Evolutionary conservation across 176 grass and related monocot genomes (phyloP), one percentile per base, ranked within the genome.

Genomic region (Melocanna baccifera): DNA sequence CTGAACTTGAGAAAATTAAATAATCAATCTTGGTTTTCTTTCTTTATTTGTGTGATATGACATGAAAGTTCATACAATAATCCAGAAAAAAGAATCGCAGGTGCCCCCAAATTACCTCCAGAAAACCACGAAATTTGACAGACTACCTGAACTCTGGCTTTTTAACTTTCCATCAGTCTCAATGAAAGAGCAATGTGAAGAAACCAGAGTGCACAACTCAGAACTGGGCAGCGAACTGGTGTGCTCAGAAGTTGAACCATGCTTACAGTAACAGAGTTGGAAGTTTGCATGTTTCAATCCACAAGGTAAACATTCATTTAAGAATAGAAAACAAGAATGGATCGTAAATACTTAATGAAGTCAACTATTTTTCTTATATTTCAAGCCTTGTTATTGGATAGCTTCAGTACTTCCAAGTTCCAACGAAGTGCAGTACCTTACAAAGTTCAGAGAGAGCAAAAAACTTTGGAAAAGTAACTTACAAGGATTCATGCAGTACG

Each of bases 401-500:
- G 2, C 13, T 39, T 77, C 63, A 73, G 22, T 57, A 39, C 10
- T 86, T 71, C 30, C 4, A 79, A 78, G 61, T 83, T 57, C 40
- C 1, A 86, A 78, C 11, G 37, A 82, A 86, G 71, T 68, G 5
- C 12, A 43, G 4, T 22, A 37, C 41, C 47, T 30, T 47, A 23
- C 4, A 68, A 77, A 70, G 28, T 46, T 58, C 48, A 37, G 13
- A 70, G 20, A 45, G 13, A 9, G 3, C 18, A 9, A 25, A 58
- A 59, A 61, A 67, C 28, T 36, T 18, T 7, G 0, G 9, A 53
- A 58, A 53, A 73, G 36, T 71, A 84, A 74, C 88, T 90, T 76
- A 98, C 96, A 86, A 90, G 91, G 87, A 84, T 92, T 94, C 89
- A 89, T 99, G 88, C 96, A 99, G 65, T 96, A 91, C 3, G 20